Base-by-base conservation (phyloP, 2,329 filamentous ascomycete species). In the Curvularia lunata region DNA sequence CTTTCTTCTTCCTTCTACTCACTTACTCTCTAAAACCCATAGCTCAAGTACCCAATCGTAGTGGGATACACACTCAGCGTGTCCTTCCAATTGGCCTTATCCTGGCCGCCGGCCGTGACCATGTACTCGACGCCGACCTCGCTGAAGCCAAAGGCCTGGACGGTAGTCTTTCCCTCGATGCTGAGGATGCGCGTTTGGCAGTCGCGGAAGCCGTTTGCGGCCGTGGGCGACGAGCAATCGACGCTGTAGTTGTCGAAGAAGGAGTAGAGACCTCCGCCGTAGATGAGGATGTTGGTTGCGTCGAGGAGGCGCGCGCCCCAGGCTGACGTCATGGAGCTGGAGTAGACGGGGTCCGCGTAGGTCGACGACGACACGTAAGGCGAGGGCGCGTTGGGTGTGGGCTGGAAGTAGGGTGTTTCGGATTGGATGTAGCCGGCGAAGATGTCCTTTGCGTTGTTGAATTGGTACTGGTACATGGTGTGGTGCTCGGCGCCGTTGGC, bases 391-490 rank as follows among this genome's bases (percentile, higher is more conserved):
- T 90, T 85, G 3, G 92, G 92, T 78, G 92, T 92, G 73, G 89
- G 86, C 81, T 96, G 91, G 84, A 88, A 92, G 82, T 87, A 86
- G 12, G 93, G 90, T 2, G 93, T 97, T 80, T 98, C 94, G 5
- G 91, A 91, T 80, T 97, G 94, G 70, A 97, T 92, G 58, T 91
- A 81, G 12, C 86, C 88, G 81, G 95, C 88, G 80, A 90, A 97
- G 64, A 96, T 84, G 73, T 94, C 89, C 67, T 86, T 82, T 2
- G 92, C 91, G 62, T 88, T 88, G 74, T 84, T 81, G 71, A 97
- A 81, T 40, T 97, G 91, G 82, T 96, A 97, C 82, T 97, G 96
- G 78, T 88, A 88, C 9, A 88, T 72, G 63, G 82, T 79, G 66
- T 81, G 82, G 70, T 88, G 86, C 73, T 88, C 86, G 8, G 84